Conservation (phyloP, 2,329 filamentous ascomycete species). For the Daldinia sp. region DNA sequence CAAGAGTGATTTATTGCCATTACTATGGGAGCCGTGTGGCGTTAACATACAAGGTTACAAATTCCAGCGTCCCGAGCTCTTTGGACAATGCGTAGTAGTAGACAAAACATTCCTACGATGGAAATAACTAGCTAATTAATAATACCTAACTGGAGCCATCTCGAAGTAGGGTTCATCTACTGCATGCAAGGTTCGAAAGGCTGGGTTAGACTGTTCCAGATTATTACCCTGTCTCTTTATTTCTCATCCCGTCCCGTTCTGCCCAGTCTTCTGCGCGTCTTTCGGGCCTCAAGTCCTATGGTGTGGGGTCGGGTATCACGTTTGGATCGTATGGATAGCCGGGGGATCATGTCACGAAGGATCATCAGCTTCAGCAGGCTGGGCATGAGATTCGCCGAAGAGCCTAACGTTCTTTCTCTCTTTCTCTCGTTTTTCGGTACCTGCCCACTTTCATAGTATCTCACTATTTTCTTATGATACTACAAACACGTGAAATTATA, state of each 20-base stretch:
- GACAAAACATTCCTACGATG: conserved; percentile 4
- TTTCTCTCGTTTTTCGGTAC: neutral
- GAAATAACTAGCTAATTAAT: conserved; percentile 10
- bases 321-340: conserved; percentile 10
- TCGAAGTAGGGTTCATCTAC: conserved; percentile 27
- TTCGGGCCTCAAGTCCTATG: conserved; percentile 41
- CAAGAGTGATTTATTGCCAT: neutral
- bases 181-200: conserved; percentile 16
- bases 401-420: neutral
- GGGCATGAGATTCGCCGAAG: conserved; percentile 4
- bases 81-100: neutral
- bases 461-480: neutral
- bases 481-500: conserved; percentile 4
- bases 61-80: conserved; percentile 23
- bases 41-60: neutral
- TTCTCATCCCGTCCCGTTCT: conserved; percentile 29
- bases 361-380: conserved; percentile 1
- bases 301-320: conserved; percentile 39
- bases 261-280: conserved; percentile 32
- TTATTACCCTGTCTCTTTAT: conserved; percentile 26
- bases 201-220: conserved; percentile 31
- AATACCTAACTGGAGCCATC: conserved; percentile 16
- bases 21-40: neutral
- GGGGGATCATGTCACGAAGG: conserved; percentile 22
- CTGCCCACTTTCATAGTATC: neutral